Conservation (phyloP, 73 alveolate genomes). For the Breviolum minutum region DNA sequence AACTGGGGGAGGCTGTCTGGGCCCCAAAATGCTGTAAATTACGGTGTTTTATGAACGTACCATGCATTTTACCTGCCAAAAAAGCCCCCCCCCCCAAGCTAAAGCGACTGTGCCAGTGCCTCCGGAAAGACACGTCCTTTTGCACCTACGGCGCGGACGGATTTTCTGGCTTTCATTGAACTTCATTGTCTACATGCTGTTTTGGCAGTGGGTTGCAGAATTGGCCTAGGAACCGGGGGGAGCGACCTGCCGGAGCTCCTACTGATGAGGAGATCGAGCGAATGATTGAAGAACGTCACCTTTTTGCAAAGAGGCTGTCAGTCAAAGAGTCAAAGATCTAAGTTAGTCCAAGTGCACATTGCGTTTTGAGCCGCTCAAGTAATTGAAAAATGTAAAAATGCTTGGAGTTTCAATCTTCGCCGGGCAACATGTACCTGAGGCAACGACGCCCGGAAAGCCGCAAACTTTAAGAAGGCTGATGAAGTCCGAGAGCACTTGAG, state of each 20-base stretch:
- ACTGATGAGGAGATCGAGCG: slow-evolving; percentile 87
- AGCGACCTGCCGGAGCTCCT: slow-evolving; percentile 86
- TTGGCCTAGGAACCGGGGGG: slow-evolving; percentile 75
- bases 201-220: background rate
- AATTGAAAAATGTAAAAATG: background rate
- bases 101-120: too few species aligned
- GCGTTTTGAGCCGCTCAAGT: background rate
- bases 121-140: too few species aligned
- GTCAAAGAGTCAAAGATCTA: background rate
- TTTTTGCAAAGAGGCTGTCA: background rate
- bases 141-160: too few species aligned
- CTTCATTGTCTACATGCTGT: background rate
- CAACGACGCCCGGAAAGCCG: slow-evolving; percentile 83
- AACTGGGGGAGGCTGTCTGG: too few species aligned
- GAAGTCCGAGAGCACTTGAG: slow-evolving; percentile 90
- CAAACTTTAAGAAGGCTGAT: slow-evolving; percentile 88
- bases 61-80: too few species aligned
- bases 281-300: slow-evolving; percentile 60
- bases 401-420: background rate
- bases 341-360: background rate
- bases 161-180: too few species aligned
- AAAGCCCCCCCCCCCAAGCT: too few species aligned
- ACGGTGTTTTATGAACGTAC: too few species aligned
- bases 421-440: too few species aligned
- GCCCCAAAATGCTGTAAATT: too few species aligned